phyloP scores from a whole-genome alignment of 148 eudicot genomes.

The Camellia japonica region DNA sequence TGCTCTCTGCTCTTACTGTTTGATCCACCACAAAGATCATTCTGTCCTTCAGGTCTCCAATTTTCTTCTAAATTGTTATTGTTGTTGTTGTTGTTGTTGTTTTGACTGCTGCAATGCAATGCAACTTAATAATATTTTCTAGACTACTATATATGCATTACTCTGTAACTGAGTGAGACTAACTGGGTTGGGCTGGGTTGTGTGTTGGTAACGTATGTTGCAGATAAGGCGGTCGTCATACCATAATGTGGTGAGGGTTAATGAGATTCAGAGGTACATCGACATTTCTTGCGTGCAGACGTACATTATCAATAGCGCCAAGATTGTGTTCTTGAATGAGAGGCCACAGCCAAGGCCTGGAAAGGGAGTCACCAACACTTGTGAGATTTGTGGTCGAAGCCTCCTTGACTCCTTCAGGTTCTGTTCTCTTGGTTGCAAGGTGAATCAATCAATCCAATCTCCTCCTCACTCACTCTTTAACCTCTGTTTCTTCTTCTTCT shows the following conservation, averaged over 20 bases:
- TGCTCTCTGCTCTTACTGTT: constrained; percentile 50
- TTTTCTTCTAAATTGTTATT: no score
- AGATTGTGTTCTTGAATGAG: constrained; percentile 45
- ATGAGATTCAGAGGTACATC: constrained; percentile 46
- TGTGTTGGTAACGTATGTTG: not conserved
- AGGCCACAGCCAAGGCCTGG: constrained; percentile 49
- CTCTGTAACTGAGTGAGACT: no score
- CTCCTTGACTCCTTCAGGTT: constrained; percentile 51
- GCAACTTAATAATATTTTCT: no score
- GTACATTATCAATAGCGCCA: constrained; percentile 46
- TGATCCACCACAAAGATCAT: constrained; percentile 42
- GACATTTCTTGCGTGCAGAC: constrained; percentile 53
- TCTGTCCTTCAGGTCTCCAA: constrained; percentile 38
- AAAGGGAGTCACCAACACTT: constrained; percentile 43
- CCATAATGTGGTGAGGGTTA: constrained; percentile 51
- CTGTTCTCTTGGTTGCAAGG: constrained; percentile 70
- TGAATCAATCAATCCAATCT: not conserved
- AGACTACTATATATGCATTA: no score
- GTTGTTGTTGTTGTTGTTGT: no score
- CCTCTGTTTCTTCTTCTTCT: not conserved
- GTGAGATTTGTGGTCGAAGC: constrained; percentile 45
- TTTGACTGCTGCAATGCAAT: no score
- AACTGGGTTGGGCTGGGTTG: no score
- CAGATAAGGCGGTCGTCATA: constrained; percentile 56
- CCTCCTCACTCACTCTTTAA: no score